Conservation (phyloP, 2,329 filamentous ascomycete species). For the Fusarium burgessii region DNA sequence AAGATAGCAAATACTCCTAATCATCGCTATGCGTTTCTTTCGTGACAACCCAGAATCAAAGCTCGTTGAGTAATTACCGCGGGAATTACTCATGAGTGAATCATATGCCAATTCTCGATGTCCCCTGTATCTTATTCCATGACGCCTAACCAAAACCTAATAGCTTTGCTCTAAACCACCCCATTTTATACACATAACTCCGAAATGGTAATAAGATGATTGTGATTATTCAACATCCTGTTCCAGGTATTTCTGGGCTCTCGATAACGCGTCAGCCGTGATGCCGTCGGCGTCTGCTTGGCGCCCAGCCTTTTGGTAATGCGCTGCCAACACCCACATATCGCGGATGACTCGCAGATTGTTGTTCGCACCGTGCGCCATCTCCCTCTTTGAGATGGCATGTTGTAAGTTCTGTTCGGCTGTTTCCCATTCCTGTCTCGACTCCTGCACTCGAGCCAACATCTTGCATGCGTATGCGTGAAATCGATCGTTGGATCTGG, state of each 20-base stretch:
- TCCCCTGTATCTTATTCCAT: constrained; percentile 5
- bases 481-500: constrained; percentile 51
- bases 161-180: neutral
- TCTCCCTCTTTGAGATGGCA: constrained; percentile 52
- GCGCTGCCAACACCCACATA: constrained; percentile 54
- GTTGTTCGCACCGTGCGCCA: constrained; percentile 51
- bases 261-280: constrained; percentile 50
- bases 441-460: constrained; percentile 52
- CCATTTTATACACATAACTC: constrained; percentile 13
- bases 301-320: constrained; percentile 50
- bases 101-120: constrained; percentile 5
- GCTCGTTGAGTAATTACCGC: neutral
- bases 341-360: constrained; percentile 54
- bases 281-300: constrained; percentile 45
- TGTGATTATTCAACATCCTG: constrained; percentile 33
- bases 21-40: constrained; percentile 20
- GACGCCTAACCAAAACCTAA: constrained; percentile 13
- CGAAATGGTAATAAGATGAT: neutral
- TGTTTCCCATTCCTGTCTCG: constrained; percentile 47
- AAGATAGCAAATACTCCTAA: constrained; percentile 15
- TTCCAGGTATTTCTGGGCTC: constrained; percentile 50
- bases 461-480: constrained; percentile 56
- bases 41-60: neutral
- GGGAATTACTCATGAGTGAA: neutral
- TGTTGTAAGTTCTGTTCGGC: constrained; percentile 51